Percentiles rank a stretch among this genome's conserved stretches.
Conservation (phyloP, 768 basidiomycete species). For the Agaricus blazei region DNA sequence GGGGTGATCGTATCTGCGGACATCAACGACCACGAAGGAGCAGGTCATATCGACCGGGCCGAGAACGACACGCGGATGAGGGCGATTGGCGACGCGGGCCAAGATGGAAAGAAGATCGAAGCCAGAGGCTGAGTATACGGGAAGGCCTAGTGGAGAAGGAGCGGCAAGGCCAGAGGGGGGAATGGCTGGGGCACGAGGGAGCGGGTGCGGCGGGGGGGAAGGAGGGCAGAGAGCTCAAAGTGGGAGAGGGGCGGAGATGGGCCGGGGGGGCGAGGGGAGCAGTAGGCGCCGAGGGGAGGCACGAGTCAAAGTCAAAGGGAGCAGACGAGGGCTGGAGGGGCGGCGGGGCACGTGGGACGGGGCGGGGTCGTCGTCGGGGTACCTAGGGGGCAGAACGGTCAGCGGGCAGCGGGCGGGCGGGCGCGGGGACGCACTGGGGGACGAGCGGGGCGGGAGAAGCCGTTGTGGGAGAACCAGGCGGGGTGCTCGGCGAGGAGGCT, state of each 20-base stretch:
- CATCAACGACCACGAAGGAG: constrained; percentile 88
- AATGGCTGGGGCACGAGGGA: neutral
- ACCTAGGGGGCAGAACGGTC: too few species aligned
- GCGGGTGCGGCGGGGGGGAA: constrained; percentile 1
- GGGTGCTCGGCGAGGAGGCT: constrained; percentile 28
- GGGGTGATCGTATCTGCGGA: constrained; percentile 73
- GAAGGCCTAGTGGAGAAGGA: constrained; percentile 26
- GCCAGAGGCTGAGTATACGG: constrained; percentile 86
- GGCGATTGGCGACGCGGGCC: constrained; percentile 68
- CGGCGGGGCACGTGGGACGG: neutral
- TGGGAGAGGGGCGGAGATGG: constrained; percentile 11
- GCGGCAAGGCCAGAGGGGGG: constrained; percentile 1
- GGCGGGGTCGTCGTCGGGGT: too few species aligned
- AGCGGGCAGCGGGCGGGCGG: neutral
- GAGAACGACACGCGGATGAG: constrained; percentile 67
- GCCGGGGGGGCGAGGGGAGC: constrained; percentile 10
- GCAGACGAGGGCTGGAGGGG: constrained; percentile 11
- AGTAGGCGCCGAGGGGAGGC: neutral
- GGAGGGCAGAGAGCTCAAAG: constrained; percentile 1
- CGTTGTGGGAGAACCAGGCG: constrained; percentile 48
- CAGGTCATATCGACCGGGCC: constrained; percentile 93
- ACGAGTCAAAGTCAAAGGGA: constrained; percentile 21
- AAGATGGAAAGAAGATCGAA: constrained; percentile 87
- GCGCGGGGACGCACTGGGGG: constrained; percentile 15
- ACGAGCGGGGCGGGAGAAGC: constrained; percentile 24